Evolutionary conservation across 2,329 filamentous ascomycete genomes (phyloP).

Genomic region (Byssoonygena ceratinophila): DNA sequence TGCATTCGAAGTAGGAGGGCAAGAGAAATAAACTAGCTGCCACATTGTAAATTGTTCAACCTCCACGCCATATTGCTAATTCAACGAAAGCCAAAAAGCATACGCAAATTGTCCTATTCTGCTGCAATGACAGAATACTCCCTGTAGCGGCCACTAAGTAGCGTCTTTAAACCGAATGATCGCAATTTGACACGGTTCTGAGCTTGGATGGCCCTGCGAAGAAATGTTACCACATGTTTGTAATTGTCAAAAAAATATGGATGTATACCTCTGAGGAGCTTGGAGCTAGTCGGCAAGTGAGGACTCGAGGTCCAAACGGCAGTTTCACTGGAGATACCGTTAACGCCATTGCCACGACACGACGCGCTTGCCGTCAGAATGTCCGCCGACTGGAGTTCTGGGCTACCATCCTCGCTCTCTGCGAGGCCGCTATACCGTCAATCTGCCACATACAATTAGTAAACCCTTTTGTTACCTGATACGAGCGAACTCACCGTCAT

Average conservation of each 20-base stretch:
- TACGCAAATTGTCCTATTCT: conserved; percentile 5
- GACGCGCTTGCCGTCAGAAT: conserved; percentile 46
- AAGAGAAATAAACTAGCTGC: not conserved
- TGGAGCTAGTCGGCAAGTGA: conserved; percentile 27
- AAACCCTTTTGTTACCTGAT: not conserved
- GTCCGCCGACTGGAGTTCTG: conserved; percentile 43
- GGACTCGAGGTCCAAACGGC: conserved; percentile 24
- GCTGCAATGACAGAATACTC: not conserved
- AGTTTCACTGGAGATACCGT: conserved; percentile 26
- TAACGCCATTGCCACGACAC: conserved; percentile 28
- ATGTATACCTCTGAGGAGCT: conserved; percentile 32
- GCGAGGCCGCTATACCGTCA: conserved; percentile 85
- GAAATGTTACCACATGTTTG: not conserved
- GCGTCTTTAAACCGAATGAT: conserved; percentile 10
- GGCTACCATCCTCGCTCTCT: conserved; percentile 72
- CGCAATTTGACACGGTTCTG: conserved; percentile 27
- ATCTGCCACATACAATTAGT: conserved; percentile 44
- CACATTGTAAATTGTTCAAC: not conserved
- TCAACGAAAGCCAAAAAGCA: conserved; percentile 4
- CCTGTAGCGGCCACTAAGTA: not conserved
- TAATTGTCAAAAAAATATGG: not conserved
- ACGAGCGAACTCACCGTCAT: conserved; percentile 48
- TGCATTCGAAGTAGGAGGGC: not conserved
- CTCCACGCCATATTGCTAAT: not conserved
- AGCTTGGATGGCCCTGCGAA: conserved; percentile 37